Percentiles rank a stretch among this genome's conserved stretches.
These are phyloP conservation scores for Scheffersomyces amazonensis DNA, from an alignment of 805 yeast genomes.

Conservation along the genomic window DNA sequence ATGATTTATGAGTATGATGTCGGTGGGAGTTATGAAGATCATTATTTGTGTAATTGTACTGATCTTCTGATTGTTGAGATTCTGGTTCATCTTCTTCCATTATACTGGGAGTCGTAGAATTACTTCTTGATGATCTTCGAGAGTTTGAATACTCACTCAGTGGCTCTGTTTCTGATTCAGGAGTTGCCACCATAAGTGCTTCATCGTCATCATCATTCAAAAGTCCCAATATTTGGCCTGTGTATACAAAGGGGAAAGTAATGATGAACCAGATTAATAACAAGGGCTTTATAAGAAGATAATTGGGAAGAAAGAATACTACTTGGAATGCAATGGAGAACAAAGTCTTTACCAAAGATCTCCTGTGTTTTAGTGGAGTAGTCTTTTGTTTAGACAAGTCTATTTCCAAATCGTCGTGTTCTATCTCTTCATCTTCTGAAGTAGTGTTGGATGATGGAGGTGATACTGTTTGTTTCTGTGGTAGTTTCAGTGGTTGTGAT, in stretches of 20 bases:
- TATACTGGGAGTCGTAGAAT: neutral
- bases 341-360: neutral
- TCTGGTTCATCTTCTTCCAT: neutral
- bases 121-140: neutral
- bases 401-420: conserved; percentile 1
- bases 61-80: neutral
- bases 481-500: neutral
- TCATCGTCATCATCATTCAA: conserved; percentile 2
- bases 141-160: neutral
- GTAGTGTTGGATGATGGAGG: neutral
- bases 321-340: conserved; percentile 2
- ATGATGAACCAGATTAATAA: conserved; percentile 47
- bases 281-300: conserved; percentile 52
- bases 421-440: conserved; percentile 1
- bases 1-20: neutral
- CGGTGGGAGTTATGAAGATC: neutral
- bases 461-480: neutral
- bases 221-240: conserved; percentile 5
- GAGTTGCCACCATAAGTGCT: conserved; percentile 4
- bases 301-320: conserved; percentile 21
- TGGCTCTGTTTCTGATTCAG: neutral
- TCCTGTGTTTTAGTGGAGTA: neutral
- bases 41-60: neutral
- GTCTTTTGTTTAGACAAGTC: neutral
- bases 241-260: conserved; percentile 51